These are phyloP conservation scores for Mercurialis annua DNA, from an alignment of 345 rosid genomes.

Conservation along the genomic window DNA sequence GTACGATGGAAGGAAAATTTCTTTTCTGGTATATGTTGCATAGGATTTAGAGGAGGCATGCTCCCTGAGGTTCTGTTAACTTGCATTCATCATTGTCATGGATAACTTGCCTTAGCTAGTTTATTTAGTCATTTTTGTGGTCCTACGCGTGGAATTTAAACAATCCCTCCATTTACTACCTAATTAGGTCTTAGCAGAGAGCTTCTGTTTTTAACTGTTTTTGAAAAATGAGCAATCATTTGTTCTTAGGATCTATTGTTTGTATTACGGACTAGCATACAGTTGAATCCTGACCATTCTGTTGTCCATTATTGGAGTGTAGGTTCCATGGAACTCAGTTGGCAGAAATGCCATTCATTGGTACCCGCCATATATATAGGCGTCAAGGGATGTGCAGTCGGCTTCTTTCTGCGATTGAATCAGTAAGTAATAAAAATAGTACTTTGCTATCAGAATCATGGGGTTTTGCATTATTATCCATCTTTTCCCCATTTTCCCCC, in stretches of 20 bases:
- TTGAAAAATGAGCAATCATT: too few relatives aligned
- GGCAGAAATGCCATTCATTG: conserved; percentile 39
- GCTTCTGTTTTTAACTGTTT: too few relatives aligned
- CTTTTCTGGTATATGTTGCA: not conserved
- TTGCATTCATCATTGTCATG: not conserved
- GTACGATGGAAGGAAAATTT: not conserved
- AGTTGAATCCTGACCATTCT: conserved; percentile 12
- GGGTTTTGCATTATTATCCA: not conserved
- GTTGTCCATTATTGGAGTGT: conserved; percentile 2
- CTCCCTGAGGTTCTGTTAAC: not conserved
- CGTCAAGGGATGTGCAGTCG: conserved; percentile 39
- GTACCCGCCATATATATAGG: conserved; percentile 33
- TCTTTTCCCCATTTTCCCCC: not conserved
- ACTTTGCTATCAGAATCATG: not conserved
- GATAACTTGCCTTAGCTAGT: not conserved
- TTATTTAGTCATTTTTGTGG: not conserved
- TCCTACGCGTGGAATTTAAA: not conserved
- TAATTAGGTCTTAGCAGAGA: not conserved
- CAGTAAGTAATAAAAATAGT: conserved; percentile 9
- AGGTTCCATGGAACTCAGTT: conserved; percentile 28
- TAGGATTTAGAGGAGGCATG: not conserved
- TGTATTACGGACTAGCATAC: not conserved
- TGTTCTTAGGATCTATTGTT: not conserved
- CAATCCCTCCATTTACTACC: not conserved
- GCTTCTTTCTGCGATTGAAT: conserved; percentile 29